Evolutionary conservation across 228 moss, liverwort and hornwort genomes (phyloP).

Genomic region (Sphagnum fallax): DNA sequence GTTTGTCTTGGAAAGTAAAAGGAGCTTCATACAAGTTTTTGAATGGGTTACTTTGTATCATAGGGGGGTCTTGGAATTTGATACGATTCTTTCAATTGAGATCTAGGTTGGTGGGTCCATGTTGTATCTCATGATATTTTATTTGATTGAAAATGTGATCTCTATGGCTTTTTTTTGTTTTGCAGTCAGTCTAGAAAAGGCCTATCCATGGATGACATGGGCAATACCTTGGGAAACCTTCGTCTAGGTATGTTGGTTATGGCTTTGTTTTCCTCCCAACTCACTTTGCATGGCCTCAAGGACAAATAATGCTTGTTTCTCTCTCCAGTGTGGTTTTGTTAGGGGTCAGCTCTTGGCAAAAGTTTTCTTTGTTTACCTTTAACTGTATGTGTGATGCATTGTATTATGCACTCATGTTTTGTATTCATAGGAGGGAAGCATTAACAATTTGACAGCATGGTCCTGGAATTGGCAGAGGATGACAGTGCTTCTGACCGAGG

Average conservation of each 20-base stretch:
- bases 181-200: slow-evolving; percentile 36
- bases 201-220: slow-evolving; percentile 32
- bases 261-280: neutral
- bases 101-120: neutral
- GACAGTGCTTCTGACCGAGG: slow-evolving; percentile 43
- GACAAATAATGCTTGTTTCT: neutral
- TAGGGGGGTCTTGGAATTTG: no score
- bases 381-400: neutral
- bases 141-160: neutral
- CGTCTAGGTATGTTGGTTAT: slow-evolving; percentile 25
- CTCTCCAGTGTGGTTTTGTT: no score
- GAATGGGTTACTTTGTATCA: no score
- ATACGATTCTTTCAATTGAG: neutral
- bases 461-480: slow-evolving; percentile 25
- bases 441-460: no score
- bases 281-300: neutral
- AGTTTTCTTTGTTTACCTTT: neutral
- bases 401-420: neutral
- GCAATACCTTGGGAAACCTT: slow-evolving; percentile 26
- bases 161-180: no score
- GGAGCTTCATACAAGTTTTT: no score
- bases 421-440: no score
- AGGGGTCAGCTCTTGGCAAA: neutral
- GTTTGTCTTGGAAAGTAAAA: no score
- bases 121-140: neutral